Conservation (phyloP, 768 basidiomycete species). For the Panaeolus cyanescens region DNA sequence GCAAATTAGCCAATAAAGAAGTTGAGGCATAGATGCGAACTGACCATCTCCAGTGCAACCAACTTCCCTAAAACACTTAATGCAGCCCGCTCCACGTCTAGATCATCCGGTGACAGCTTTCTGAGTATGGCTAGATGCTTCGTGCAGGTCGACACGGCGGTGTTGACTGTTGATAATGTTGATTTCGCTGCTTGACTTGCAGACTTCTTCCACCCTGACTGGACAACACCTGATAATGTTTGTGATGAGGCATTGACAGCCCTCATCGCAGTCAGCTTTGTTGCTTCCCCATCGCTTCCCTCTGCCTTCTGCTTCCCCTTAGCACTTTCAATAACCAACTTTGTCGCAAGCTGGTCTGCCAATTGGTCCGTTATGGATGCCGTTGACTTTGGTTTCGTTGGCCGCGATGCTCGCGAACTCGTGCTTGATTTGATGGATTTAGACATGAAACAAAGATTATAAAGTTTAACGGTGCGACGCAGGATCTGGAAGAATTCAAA, state of each 20-base stretch:
- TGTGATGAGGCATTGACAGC: constrained; percentile 65
- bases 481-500: no score
- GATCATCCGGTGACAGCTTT: constrained; percentile 39
- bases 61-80: constrained; percentile 68
- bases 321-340: constrained; percentile 21
- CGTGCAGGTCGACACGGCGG: constrained; percentile 39
- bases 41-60: constrained; percentile 68
- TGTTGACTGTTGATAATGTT: constrained; percentile 32
- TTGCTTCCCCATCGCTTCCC: constrained; percentile 31
- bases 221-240: constrained; percentile 48
- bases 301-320: constrained; percentile 28
- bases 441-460: neutral
- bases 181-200: constrained; percentile 23
- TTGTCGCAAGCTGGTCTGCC: constrained; percentile 28
- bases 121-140: constrained; percentile 51
- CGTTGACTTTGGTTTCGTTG: neutral
- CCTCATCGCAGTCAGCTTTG: constrained; percentile 55
- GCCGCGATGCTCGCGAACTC: neutral
- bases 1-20: constrained; percentile 1
- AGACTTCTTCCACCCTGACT: constrained; percentile 62
- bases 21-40: constrained; percentile 26
- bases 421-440: neutral
- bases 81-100: constrained; percentile 78
- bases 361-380: constrained; percentile 22
- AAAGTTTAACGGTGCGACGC: no score